These are phyloP conservation scores for Colletotrichum sp. DNA, from an alignment of 2,329 filamentous ascomycete species.

Conservation along the genomic window DNA sequence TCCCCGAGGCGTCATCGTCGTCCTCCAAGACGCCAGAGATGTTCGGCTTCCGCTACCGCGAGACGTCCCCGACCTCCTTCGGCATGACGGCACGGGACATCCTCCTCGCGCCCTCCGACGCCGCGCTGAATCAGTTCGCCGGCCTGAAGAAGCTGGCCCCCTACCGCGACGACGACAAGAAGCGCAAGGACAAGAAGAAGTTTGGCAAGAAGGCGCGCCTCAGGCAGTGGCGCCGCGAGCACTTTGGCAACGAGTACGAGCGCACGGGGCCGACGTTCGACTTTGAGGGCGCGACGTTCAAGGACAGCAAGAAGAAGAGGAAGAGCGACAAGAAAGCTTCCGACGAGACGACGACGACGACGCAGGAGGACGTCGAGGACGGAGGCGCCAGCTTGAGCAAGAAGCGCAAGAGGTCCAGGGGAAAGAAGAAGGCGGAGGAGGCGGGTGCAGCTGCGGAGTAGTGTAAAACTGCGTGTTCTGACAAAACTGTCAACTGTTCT, in stretches of 20 bases:
- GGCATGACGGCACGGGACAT: constrained; percentile 92
- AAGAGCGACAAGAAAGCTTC: constrained; percentile 18
- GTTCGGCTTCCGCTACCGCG: constrained; percentile 82
- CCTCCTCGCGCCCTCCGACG: constrained; percentile 83
- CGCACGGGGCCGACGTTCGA: constrained; percentile 61
- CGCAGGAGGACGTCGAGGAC: constrained; percentile 29
- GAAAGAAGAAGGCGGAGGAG: constrained; percentile 42
- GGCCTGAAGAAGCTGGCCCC: constrained; percentile 94
- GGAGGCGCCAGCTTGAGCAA: constrained; percentile 40
- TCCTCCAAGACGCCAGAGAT: constrained; percentile 43
- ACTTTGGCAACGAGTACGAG: constrained; percentile 65
- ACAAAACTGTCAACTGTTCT: neutral
- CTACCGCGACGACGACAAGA: constrained; percentile 89
- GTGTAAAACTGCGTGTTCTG: neutral
- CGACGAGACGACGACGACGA: neutral
- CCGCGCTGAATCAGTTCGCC: constrained; percentile 85
- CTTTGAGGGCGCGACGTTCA: constrained; percentile 45
- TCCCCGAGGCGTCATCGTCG: constrained; percentile 53
- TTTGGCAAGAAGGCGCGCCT: constrained; percentile 92
- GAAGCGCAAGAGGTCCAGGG: constrained; percentile 59
- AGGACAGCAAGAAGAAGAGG: constrained; percentile 25
- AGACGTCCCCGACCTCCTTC: constrained; percentile 89
- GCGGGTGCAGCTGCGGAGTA: constrained; percentile 24
- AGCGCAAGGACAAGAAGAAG: constrained; percentile 84
- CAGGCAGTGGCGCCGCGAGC: constrained; percentile 79